Base-by-base conservation (phyloP, 805 yeast species). In the Sugiyamaella americana region DNA sequence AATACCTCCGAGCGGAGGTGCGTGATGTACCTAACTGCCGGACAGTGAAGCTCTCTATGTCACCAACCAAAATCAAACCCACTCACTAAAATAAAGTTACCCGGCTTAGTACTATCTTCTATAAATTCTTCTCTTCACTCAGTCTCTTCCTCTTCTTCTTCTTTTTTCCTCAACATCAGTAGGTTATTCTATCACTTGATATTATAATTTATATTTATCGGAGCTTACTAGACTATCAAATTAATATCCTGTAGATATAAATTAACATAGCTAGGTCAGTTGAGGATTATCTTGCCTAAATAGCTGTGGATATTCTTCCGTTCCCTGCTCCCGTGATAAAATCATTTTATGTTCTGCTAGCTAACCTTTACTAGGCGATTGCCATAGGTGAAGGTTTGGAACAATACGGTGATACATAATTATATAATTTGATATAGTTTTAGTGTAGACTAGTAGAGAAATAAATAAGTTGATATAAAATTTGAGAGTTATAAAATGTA, bases 251-350 rank as follows among this genome's bases (percentile, higher is more conserved):
- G 58, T 46, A 54, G 58, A 51, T 37, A 16, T 29, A 36, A 6
- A 26, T 37, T 21, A 24, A 8, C 13, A 32, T 37, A 44, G 29
- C 50, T 47, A 46, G 53, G 46, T 39, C 57, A 56, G 59, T 56
- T 56, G 59, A 56, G 52, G 54, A 50, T 40, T 49, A 46, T 51
- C 56, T 42, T 46, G 57, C 53, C 54, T 55, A 51, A 53, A 55
- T 54, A 53, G 52, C 57, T 30, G 56, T 55, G 65, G 61, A 59
- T 46, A 53, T 51, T 54, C 60, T 52, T 63, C 67, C 67, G 67
- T 63, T 63, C 66, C 67, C 64, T 56, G 65, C 66, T 60, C 64
- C 67, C 60, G 51, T 56, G 67, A 63, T 24, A 51, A 62, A 36
- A 13, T 26, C 62, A 54, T 55, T 57, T 54, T 54, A 58, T 46